Evolutionary conservation across 768 basidiomycete genomes (phyloP).

Genomic region (Termitomyces sp.): DNA sequence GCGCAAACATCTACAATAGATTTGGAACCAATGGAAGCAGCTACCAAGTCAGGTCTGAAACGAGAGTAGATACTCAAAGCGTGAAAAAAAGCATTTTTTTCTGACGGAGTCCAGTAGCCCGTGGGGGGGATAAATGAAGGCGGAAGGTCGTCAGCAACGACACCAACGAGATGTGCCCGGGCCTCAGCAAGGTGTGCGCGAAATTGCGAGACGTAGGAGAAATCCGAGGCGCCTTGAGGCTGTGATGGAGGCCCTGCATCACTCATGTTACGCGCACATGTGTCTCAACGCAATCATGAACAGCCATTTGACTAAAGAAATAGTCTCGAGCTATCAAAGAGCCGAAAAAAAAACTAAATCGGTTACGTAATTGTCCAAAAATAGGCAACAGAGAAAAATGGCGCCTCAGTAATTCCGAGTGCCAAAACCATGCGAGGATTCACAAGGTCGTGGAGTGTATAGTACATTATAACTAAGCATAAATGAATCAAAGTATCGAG

Average conservation of each 20-base stretch:
- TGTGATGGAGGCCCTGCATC: slow-evolving; percentile 5
- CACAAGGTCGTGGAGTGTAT: neutral
- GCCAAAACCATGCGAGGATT: neutral
- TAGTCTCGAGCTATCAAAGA: neutral
- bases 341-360: neutral
- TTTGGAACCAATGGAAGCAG: slow-evolving; percentile 61
- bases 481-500: neutral
- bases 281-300: neutral
- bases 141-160: slow-evolving; percentile 19
- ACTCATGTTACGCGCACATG: slow-evolving; percentile 16
- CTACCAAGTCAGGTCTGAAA: slow-evolving; percentile 73
- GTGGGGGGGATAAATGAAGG: slow-evolving; percentile 32
- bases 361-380: neutral
- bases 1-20: slow-evolving; percentile 60
- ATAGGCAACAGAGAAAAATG: neutral
- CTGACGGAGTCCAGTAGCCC: slow-evolving; percentile 59
- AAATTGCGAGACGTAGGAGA: slow-evolving; percentile 22
- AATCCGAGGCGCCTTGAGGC: slow-evolving; percentile 8
- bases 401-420: neutral
- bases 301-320: slow-evolving; percentile 5
- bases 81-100: slow-evolving; percentile 71
- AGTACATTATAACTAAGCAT: neutral
- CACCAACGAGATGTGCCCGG: slow-evolving; percentile 32
- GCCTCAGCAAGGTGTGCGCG: slow-evolving; percentile 28
- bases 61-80: slow-evolving; percentile 63